These are phyloP conservation scores for Ogataea wickerhamii DNA, from an alignment of 805 yeast species.

Conservation along the genomic window DNA sequence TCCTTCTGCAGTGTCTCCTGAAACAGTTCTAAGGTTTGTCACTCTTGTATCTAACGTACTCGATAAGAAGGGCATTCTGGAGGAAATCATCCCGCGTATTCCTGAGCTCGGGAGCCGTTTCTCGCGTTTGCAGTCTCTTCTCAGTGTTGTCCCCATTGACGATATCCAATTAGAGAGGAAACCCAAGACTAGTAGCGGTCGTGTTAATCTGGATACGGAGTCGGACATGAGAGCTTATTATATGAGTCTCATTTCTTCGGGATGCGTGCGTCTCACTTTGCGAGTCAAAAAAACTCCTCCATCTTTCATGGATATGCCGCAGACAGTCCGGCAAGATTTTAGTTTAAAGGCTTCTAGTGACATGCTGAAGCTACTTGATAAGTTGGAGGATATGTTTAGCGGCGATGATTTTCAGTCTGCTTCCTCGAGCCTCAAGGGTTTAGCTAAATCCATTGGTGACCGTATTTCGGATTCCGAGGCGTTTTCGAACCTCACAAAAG, in stretches of 20 bases:
- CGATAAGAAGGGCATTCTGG: slow-evolving; percentile 1
- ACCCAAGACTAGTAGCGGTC: slow-evolving; percentile 43
- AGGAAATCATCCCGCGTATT: slow-evolving; percentile 3
- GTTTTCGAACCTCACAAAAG: slow-evolving; percentile 15
- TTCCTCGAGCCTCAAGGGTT: slow-evolving; percentile 12
- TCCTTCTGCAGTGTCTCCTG: background rate
- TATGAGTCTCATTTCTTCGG: slow-evolving; percentile 48
- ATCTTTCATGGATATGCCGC: background rate
- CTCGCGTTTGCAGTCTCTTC: background rate
- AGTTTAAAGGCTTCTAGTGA: too few species aligned
- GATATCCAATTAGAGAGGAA: slow-evolving; percentile 32
- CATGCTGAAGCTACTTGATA: slow-evolving; percentile 10
- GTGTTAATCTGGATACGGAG: slow-evolving; percentile 35
- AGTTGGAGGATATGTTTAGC: slow-evolving; percentile 16
- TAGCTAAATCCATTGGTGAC: slow-evolving; percentile 20
- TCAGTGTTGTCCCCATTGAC: background rate
- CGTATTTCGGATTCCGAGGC: slow-evolving; percentile 21
- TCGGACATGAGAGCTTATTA: slow-evolving; percentile 42
- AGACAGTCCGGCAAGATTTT: slow-evolving; percentile 2
- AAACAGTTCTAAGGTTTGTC: background rate
- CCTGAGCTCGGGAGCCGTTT: background rate
- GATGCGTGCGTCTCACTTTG: slow-evolving; percentile 36
- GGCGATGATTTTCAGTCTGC: slow-evolving; percentile 6
- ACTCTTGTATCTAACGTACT: background rate
- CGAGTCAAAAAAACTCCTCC: slow-evolving; percentile 1